Percentiles rank a stretch among this genome's conserved stretches.
Evolutionary conservation across 139 green algal species (phyloP).

Genomic region (Volvox africanus): DNA sequence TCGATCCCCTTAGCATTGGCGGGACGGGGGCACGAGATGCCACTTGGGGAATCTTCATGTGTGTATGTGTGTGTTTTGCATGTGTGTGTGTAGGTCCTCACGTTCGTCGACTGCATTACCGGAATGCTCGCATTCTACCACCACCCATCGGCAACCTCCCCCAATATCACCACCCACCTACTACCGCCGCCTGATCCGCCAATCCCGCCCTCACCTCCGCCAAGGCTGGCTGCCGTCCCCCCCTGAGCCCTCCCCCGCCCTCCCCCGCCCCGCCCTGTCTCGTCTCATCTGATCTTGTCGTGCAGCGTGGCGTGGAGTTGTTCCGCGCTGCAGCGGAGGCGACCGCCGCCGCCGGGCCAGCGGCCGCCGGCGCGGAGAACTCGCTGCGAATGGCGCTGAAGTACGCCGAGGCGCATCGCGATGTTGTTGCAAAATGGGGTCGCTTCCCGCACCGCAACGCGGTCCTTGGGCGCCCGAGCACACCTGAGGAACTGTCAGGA

Average conservation of each 20-base stretch:
- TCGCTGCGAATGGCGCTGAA: not conserved
- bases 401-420: conserved; percentile 54
- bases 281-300: too few relatives aligned
- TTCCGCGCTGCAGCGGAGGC: conserved; percentile 28
- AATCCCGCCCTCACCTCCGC: too few relatives aligned
- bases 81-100: too few relatives aligned
- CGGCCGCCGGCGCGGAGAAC: not conserved
- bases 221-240: too few relatives aligned
- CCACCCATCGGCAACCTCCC: not conserved
- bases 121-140: not conserved
- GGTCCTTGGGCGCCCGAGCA: conserved; percentile 66
- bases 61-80: too few relatives aligned
- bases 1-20: too few relatives aligned
- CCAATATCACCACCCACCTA: not conserved
- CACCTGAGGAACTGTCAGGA: conserved; percentile 65
- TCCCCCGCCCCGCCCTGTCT: too few relatives aligned
- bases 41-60: too few relatives aligned
- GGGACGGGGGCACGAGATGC: too few relatives aligned
- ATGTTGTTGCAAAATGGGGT: conserved; percentile 61
- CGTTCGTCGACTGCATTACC: too few relatives aligned
- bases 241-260: too few relatives aligned
- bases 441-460: conserved; percentile 80
- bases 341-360: not conserved
- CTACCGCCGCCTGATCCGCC: not conserved
- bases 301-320: conserved; percentile 10